Conservation (phyloP, 2,329 filamentous ascomycete species). For the Rosellinia necatrix region DNA sequence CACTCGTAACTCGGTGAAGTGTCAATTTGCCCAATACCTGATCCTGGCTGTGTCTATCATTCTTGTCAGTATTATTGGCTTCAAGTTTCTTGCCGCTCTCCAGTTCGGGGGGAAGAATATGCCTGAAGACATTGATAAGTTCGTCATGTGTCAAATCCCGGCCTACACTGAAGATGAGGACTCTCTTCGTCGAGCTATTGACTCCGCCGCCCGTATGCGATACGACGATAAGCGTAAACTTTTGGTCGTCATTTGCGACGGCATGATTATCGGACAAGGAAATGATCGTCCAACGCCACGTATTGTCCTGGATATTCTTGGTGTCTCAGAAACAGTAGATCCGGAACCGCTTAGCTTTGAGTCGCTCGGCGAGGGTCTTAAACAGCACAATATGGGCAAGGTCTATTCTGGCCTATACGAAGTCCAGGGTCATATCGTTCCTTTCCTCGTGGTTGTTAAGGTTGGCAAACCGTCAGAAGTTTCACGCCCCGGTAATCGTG, state of each 20-base stretch:
- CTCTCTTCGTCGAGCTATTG: conserved; percentile 92
- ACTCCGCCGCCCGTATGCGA: conserved; percentile 91
- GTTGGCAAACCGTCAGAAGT: conserved; percentile 97
- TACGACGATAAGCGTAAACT: conserved; percentile 99
- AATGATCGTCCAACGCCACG: conserved; percentile 95
- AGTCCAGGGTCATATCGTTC: conserved; percentile 96
- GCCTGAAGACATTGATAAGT: conserved; percentile 97
- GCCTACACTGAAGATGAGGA: conserved; percentile 99
- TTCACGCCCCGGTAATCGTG: conserved; percentile 91
- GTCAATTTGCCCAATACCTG: conserved; percentile 88
- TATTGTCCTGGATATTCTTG: conserved; percentile 95
- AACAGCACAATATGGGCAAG: conserved; percentile 99
- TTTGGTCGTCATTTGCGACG: conserved; percentile 89
- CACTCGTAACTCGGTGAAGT: conserved; percentile 83
- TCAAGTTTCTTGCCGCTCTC: conserved; percentile 96
- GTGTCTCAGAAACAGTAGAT: conserved; percentile 90
- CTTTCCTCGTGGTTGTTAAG: conserved; percentile 96
- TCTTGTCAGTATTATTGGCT: conserved; percentile 79
- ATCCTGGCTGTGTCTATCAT: conserved; percentile 83
- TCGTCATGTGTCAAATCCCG: conserved; percentile 96
- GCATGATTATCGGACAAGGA: conserved; percentile 99
- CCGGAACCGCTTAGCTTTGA: conserved; percentile 97
- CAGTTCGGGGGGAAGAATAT: conserved; percentile 91
- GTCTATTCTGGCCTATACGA: conserved; percentile 98
- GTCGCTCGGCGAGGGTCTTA: conserved; percentile 90